Percentiles rank a stretch among this genome's conserved stretches.
Evolutionary conservation across 345 rosid species (phyloP).

Genomic region (Eucalyptus curtisii): DNA sequence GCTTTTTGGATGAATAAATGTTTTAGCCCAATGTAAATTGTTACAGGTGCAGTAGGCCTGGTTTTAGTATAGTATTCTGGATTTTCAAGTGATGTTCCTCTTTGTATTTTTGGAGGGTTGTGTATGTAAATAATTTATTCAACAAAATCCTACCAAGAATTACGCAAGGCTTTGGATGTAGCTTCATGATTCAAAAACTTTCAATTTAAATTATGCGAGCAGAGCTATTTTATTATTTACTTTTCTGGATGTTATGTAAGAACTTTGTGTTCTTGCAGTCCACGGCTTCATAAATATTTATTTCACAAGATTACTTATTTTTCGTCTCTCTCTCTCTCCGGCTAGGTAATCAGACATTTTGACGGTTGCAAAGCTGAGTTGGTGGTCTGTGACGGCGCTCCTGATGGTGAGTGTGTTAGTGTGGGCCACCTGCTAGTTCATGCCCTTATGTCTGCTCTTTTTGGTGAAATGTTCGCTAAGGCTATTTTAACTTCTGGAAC

Average conservation of each 20-base stretch:
- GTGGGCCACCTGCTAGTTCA: background rate
- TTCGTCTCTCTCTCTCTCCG: background rate
- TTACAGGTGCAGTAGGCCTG: background rate
- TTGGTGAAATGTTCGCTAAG: background rate
- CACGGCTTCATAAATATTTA: background rate
- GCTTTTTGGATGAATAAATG: background rate
- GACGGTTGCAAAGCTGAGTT: slow-evolving; percentile 97
- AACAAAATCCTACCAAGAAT: background rate
- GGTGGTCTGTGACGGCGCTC: slow-evolving; percentile 98
- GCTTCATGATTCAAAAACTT: background rate
- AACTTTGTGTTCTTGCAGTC: background rate
- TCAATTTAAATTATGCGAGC: background rate
- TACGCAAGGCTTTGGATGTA: background rate
- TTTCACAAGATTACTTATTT: background rate
- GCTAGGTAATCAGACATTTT: slow-evolving; percentile 86
- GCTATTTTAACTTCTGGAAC: slow-evolving; percentile 1
- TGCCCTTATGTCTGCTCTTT: background rate
- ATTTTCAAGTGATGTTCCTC: background rate
- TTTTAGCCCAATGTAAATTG: background rate
- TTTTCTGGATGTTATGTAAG: background rate
- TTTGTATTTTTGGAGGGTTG: background rate
- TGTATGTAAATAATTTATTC: background rate
- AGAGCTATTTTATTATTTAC: background rate
- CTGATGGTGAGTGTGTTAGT: slow-evolving; percentile 54
- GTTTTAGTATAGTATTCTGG: background rate